These are phyloP conservation scores for Strobilomyces confusus DNA, from an alignment of 768 basidiomycete genomes.

Conservation along the genomic window DNA sequence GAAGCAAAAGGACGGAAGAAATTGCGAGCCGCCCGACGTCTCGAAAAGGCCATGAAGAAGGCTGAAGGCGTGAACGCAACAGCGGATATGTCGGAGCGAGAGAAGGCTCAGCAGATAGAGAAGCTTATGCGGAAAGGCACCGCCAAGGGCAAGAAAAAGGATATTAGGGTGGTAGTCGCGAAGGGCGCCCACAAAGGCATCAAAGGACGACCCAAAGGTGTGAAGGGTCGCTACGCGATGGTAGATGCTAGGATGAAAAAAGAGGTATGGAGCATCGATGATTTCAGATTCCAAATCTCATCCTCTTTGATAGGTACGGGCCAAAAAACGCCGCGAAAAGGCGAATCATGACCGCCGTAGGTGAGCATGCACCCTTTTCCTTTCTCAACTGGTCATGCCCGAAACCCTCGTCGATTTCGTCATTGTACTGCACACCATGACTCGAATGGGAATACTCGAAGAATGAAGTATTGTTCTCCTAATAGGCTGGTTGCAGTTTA, in stretches of 20 bases:
- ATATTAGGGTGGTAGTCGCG: constrained; percentile 86
- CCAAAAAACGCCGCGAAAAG: constrained; percentile 76
- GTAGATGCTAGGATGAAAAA: constrained; percentile 93
- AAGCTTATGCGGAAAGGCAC: constrained; percentile 84
- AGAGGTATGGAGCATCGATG: constrained; percentile 48
- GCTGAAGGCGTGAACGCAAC: constrained; percentile 90
- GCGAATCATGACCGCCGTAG: constrained; percentile 44
- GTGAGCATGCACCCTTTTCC: constrained; percentile 11
- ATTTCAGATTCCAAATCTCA: constrained; percentile 2
- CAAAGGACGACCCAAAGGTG: constrained; percentile 91
- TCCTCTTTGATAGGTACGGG: constrained; percentile 55
- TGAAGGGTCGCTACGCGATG: constrained; percentile 94
- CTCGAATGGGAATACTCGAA: not conserved
- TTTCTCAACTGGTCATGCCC: not conserved
- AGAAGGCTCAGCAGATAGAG: constrained; percentile 91
- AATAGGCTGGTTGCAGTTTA: constrained; percentile 1
- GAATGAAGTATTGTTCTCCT: constrained; percentile 7
- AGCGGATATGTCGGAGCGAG: constrained; percentile 87
- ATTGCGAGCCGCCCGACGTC: constrained; percentile 73
- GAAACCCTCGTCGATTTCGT: not conserved
- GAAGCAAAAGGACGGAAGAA: constrained; percentile 99
- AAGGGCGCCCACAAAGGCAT: constrained; percentile 86
- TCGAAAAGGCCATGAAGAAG: constrained; percentile 94
- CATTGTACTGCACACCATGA: not conserved
- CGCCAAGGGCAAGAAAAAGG: constrained; percentile 67